Percentiles rank a stretch among this genome's conserved stretches.
phyloP scores from a whole-genome alignment of 2,329 filamentous ascomycete genomes.

The Epichloe gansuensis region DNA sequence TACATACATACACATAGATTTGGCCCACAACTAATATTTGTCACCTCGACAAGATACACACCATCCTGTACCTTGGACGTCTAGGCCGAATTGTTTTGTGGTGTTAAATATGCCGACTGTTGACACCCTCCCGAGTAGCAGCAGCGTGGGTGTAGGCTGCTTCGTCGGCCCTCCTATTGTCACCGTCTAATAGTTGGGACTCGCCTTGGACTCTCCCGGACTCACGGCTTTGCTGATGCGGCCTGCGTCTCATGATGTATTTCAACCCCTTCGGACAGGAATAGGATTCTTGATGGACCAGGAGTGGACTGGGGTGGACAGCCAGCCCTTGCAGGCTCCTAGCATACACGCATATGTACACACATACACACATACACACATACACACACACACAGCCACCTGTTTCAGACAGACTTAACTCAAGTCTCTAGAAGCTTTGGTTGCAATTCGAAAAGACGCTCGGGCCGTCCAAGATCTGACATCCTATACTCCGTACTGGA shows the following conservation, averaged over 20 bases:
- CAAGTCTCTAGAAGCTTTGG: conserved; percentile 6
- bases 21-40: neutral
- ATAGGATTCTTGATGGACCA: conserved; percentile 3
- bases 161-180: neutral
- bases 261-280: conserved; percentile 4
- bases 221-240: conserved; percentile 9
- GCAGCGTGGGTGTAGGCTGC: neutral
- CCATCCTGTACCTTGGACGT: too few relatives aligned
- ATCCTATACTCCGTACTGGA: conserved; percentile 1
- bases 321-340: conserved; percentile 3
- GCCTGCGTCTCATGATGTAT: conserved; percentile 9
- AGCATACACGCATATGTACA: neutral
- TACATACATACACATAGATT: neutral
- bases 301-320: conserved; percentile 1
- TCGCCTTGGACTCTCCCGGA: neutral
- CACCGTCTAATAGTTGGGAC: neutral
- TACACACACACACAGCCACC: conserved; percentile 6
- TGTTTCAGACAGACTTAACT: conserved; percentile 11
- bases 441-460: conserved; percentile 7
- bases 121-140: neutral
- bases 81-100: too few relatives aligned
- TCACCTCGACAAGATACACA: too few relatives aligned
- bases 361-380: too few relatives aligned
- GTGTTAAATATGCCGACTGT: too few relatives aligned
- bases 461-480: conserved; percentile 10